Conservation (phyloP, 139 green algal species). For the Closterium sp. region DNA sequence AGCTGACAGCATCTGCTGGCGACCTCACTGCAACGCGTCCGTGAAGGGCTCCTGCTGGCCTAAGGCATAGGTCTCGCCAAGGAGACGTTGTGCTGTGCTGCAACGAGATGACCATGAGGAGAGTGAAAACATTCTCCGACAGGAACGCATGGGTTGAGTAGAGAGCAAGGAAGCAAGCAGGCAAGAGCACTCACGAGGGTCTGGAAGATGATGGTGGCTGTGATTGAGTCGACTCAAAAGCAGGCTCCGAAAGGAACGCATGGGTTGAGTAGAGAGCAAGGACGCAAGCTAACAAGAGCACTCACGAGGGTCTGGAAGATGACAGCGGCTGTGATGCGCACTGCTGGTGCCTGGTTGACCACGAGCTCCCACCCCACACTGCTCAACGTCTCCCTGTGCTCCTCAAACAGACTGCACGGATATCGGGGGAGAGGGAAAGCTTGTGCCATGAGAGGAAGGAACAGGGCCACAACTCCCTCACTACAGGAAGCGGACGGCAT, state of each 20-base stretch:
- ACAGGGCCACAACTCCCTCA: too few relatives aligned
- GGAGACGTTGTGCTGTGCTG: too few relatives aligned
- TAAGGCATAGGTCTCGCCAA: too few relatives aligned
- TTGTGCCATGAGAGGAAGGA: not conserved
- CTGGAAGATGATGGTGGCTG: conserved; percentile 28
- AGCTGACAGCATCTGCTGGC: not conserved
- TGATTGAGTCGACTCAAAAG: not conserved
- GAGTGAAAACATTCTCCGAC: too few relatives aligned
- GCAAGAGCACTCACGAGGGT: conserved; percentile 10
- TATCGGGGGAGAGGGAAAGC: not conserved
- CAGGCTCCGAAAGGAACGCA: too few relatives aligned
- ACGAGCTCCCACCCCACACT: conserved; percentile 46
- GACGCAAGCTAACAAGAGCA: too few relatives aligned
- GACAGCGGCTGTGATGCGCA: conserved; percentile 33
- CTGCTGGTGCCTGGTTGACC: conserved; percentile 25
- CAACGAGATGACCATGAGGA: too few relatives aligned
- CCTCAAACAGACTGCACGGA: conserved; percentile 18
- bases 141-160: too few relatives aligned
- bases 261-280: too few relatives aligned
- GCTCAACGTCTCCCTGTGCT: conserved; percentile 36
- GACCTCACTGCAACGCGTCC: too few relatives aligned
- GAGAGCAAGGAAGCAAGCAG: too few relatives aligned
- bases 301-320: conserved; percentile 39
- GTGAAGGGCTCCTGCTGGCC: too few relatives aligned
- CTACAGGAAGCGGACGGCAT: conserved; percentile 41